phyloP scores from a whole-genome alignment of 2,329 filamentous ascomycete genomes.

The Fusarium heterosporum region DNA sequence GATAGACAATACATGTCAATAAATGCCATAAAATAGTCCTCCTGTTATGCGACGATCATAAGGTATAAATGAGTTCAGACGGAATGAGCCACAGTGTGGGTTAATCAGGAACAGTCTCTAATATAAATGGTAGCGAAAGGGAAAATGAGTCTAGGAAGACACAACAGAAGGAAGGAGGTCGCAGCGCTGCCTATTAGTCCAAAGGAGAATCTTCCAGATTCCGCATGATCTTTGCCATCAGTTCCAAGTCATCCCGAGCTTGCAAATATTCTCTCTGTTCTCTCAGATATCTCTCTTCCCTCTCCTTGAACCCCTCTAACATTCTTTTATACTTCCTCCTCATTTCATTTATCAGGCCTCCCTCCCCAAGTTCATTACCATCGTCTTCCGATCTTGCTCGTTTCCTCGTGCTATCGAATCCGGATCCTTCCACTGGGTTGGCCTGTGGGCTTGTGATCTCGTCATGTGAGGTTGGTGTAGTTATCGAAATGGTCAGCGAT shows the following conservation, averaged over 20 bases:
- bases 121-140: too few species aligned
- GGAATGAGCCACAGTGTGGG: too few species aligned
- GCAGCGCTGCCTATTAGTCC: background rate
- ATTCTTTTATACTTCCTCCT: background rate
- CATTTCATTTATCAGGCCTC: background rate
- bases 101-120: too few species aligned
- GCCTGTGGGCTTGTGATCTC: background rate
- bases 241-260: background rate
- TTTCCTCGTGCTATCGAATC: background rate
- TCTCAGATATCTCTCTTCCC: background rate
- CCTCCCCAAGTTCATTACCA: background rate
- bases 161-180: too few species aligned
- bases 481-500: background rate
- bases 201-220: background rate
- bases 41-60: too few species aligned
- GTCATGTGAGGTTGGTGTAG: background rate
- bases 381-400: background rate
- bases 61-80: too few species aligned
- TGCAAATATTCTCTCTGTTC: background rate
- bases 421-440: background rate
- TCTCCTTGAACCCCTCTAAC: background rate
- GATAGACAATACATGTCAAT: too few species aligned
- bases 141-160: too few species aligned
- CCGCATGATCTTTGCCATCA: background rate
- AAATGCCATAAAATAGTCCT: too few species aligned